Conservation (phyloP, 805 yeast species). For the Maudiozyma turicensis region DNA sequence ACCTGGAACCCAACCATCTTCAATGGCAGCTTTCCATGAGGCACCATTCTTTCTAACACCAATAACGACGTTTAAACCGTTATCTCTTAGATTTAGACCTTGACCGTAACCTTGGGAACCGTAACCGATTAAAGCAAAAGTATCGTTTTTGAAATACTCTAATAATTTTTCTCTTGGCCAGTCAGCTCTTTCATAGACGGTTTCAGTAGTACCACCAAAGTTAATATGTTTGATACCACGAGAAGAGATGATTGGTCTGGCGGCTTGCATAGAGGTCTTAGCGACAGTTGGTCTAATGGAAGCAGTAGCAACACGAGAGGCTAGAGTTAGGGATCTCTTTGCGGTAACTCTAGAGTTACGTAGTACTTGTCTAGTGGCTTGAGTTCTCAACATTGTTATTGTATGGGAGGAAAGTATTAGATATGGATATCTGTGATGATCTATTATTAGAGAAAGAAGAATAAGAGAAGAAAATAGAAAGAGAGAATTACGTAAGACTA, state of each 20-base stretch:
- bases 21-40: conserved; percentile 98
- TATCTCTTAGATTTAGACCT: conserved; percentile 98
- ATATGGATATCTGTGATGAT: background rate
- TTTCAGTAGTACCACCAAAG: conserved; percentile 92
- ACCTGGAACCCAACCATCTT: conserved; percentile 99
- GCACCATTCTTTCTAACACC: conserved; percentile 99
- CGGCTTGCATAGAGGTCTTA: conserved; percentile 32
- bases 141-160: conserved; percentile 95
- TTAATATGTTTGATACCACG: conserved; percentile 96
- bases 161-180: conserved; percentile 97
- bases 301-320: conserved; percentile 32
- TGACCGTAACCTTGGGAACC: conserved; percentile 99
- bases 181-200: conserved; percentile 97
- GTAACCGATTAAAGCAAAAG: conserved; percentile 96
- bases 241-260: conserved; percentile 43
- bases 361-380: conserved; percentile 33
- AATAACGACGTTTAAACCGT: conserved; percentile 92
- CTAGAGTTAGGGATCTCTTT: conserved; percentile 57
- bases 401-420: background rate
- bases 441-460: no score
- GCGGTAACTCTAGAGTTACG: conserved; percentile 38
- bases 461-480: background rate
- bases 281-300: conserved; percentile 13
- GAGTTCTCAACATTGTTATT: conserved; percentile 32
- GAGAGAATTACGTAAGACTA: background rate